These are phyloP conservation scores for Nemania sp. DNA, from an alignment of 2,329 filamentous ascomycete species.

Conservation along the genomic window DNA sequence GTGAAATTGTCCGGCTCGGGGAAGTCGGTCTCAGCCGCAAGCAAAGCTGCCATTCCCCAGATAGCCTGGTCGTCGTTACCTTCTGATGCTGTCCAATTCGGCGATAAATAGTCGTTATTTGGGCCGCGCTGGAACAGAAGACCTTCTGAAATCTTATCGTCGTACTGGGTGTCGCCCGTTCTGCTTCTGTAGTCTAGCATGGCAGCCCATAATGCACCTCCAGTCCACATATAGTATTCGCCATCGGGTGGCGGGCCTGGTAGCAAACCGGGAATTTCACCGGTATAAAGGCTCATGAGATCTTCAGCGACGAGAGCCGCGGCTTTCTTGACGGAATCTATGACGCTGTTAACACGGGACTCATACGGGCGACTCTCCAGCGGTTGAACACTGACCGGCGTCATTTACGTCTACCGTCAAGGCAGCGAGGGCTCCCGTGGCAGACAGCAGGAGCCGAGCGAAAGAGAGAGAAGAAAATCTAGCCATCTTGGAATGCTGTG, in stretches of 20 bases:
- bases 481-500: constrained; percentile 39
- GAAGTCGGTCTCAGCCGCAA: constrained; percentile 70
- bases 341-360: constrained; percentile 16
- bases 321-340: constrained; percentile 48
- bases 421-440: constrained; percentile 41
- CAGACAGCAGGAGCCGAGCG: constrained; percentile 39
- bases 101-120: constrained; percentile 58
- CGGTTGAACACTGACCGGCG: constrained; percentile 35
- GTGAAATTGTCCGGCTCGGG: constrained; percentile 62
- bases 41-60: constrained; percentile 73
- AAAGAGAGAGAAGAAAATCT: constrained; percentile 34
- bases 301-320: constrained; percentile 48
- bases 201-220: constrained; percentile 61
- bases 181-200: constrained; percentile 66
- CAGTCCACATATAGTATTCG: constrained; percentile 67
- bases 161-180: constrained; percentile 63
- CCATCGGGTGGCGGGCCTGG: constrained; percentile 35
- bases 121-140: constrained; percentile 59
- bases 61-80: constrained; percentile 70
- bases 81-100: constrained; percentile 50
- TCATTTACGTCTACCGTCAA: constrained; percentile 45
- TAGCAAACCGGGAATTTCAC: constrained; percentile 45
- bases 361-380: neutral
- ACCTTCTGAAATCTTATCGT: constrained; percentile 58
- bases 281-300: constrained; percentile 48